Base-by-base conservation (phyloP, 2,329 filamentous ascomycete genomes). In the Lachnellula cervina region DNA sequence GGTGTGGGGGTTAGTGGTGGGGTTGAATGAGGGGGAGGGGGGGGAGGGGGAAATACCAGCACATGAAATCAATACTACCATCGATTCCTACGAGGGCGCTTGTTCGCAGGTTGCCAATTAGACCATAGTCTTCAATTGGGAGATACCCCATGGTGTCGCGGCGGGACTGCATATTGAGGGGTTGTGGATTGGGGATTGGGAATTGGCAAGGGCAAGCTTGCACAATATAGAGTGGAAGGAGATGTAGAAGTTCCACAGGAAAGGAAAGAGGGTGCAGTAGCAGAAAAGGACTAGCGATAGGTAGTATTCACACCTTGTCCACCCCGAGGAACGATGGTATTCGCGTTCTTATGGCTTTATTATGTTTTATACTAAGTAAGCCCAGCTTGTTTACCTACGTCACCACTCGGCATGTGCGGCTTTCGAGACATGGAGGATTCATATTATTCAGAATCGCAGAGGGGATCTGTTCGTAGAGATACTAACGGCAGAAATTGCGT, bases 31-130 rank as follows among this genome's bases (percentile, higher is more conserved):
- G 35, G 55, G 49, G 28, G 23, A 11, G 5, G 23, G 40, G 13
- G 32, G 16, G 21, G 40, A 17, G 23, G 28, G 19, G 42, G 28
- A 45, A n/a, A 17, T 66, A 84, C 83, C 87, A 91, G 70, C 87
- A 90, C 86, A 90, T 88, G 64, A 84, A 89, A 67, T 90, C 88
- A 55, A 91, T 71, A 61, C 86, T 87, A 23, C 87, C 87, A 65
- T 87, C 83, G 67, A 88, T 87, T 61, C 85, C 87, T 21, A 89
- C 79, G n/a, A 90, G 74, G 14, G 87, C 87, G 73, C 86, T 89
- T 1, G 87, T 91, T 64, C 85, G 80, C 87, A 91, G 89, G 66
- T 90, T 90, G 23, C 88, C 88, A 64, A 91, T 89, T 71, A 91
- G 80, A 54, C 88, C 88, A 76, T 90, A 90, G 70, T 90, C 82